These are phyloP conservation scores for Aureobasidium sp. DNA, from an alignment of 2,329 filamentous ascomycete genomes.

Conservation along the genomic window DNA sequence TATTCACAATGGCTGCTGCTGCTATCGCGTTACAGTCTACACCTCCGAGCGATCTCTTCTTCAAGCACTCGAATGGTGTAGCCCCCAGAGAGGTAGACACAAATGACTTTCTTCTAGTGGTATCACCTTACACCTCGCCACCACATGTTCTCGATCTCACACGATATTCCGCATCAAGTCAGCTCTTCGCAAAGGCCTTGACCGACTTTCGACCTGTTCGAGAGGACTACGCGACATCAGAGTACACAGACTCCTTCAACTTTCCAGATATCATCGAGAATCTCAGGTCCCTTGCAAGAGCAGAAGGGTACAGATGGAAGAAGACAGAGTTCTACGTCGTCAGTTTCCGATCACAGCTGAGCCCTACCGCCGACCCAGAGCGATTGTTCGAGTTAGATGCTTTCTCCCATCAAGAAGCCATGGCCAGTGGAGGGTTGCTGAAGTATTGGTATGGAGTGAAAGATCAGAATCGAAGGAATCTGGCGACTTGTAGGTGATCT, in stretches of 20 bases:
- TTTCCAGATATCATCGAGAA: slow-evolving; percentile 56
- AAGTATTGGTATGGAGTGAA: slow-evolving; percentile 89
- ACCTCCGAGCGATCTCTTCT: not conserved
- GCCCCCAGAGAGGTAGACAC: not conserved
- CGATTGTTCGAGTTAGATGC: slow-evolving; percentile 67
- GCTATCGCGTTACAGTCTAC: not conserved
- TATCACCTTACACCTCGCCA: not conserved
- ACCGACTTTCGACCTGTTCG: slow-evolving; percentile 54
- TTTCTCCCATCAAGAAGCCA: slow-evolving; percentile 72
- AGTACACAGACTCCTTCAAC: slow-evolving; percentile 70
- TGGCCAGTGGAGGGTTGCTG: slow-evolving; percentile 68
- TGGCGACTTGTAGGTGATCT: slow-evolving; percentile 56
- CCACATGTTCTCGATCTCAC: not conserved
- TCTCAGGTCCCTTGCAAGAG: slow-evolving; percentile 45
- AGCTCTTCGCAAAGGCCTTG: slow-evolving; percentile 64
- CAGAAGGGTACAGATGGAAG: slow-evolving; percentile 48
- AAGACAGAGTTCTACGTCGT: slow-evolving; percentile 71
- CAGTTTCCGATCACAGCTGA: slow-evolving; percentile 69
- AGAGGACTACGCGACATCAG: slow-evolving; percentile 66
- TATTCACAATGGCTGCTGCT: not conserved
- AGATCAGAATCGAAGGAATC: slow-evolving; percentile 61
- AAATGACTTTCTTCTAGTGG: not conserved
- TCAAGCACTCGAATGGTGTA: no score
- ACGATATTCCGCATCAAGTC: slow-evolving; percentile 41
- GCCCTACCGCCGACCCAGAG: slow-evolving; percentile 57